phyloP scores from a whole-genome alignment of 208 protist genomes.

The Wallacemonas sp. region DNA sequence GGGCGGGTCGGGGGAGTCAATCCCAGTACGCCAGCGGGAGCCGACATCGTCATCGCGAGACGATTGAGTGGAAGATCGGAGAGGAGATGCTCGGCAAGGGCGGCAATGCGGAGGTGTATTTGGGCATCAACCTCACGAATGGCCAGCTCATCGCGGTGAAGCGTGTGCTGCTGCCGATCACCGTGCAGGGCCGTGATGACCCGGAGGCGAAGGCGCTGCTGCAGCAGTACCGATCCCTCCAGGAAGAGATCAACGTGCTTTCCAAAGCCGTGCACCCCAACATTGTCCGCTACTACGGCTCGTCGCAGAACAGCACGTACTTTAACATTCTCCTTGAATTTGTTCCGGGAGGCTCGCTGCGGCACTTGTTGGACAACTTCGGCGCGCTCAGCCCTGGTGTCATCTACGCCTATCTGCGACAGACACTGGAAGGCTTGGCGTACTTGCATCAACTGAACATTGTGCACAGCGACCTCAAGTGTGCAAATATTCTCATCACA shows the following conservation, averaged over 20 bases:
- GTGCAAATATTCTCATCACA: conserved; percentile 91
- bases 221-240: conserved; percentile 82
- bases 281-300: conserved; percentile 91
- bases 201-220: conserved; percentile 59
- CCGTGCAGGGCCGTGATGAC: conserved; percentile 26
- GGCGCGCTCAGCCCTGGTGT: conserved; percentile 79
- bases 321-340: conserved; percentile 94
- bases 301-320: conserved; percentile 75
- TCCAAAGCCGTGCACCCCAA: conserved; percentile 89
- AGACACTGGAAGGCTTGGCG: conserved; percentile 76
- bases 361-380: conserved; percentile 89
- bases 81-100: conserved; percentile 91
- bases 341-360: conserved; percentile 88
- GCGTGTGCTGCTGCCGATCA: conserved; percentile 72
- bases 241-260: conserved; percentile 90
- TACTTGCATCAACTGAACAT: conserved; percentile 90
- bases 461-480: conserved; percentile 91
- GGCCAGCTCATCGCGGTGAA: conserved; percentile 91
- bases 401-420: conserved; percentile 81
- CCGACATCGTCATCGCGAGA: conserved; percentile 51
- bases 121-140: conserved; percentile 91
- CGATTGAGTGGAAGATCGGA: conserved; percentile 91
- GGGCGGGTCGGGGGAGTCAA: conserved; percentile 8
- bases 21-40: conserved; percentile 21
- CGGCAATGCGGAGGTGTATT: conserved; percentile 87